Conservation (phyloP, 2,329 filamentous ascomycete species). For the Venturia nashicola region DNA sequence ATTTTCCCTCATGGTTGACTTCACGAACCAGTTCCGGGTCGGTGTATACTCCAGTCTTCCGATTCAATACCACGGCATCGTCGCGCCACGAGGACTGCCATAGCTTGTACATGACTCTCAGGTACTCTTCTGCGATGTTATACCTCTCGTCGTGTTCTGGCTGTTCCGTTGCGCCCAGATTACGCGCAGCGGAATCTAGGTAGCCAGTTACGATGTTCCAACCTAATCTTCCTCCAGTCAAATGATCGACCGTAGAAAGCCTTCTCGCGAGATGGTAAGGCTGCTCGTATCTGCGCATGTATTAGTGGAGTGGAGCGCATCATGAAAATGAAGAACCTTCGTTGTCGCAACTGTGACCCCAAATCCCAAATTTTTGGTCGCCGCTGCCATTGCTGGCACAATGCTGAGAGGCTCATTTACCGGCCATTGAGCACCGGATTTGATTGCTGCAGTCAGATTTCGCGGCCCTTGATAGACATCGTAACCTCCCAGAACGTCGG, state of each 20-base stretch:
- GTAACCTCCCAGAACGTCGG: constrained; percentile 55
- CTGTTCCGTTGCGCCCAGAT: constrained; percentile 46
- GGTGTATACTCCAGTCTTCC: constrained; percentile 47
- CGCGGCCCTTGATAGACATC: constrained; percentile 55
- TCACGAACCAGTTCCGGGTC: constrained; percentile 45
- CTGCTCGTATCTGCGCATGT: constrained; percentile 33
- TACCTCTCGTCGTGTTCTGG: constrained; percentile 55
- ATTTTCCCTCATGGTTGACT: constrained; percentile 55
- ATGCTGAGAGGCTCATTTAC: constrained; percentile 56
- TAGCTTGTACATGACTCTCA: constrained; percentile 54
- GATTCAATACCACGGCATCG: constrained; percentile 51
- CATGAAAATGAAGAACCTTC: constrained; percentile 28
- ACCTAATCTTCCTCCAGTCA: constrained; percentile 44
- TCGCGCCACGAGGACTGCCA: constrained; percentile 55
- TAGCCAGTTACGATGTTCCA: constrained; percentile 51
- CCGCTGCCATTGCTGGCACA: constrained; percentile 55
- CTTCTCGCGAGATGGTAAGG: constrained; percentile 54
- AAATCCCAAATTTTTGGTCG: constrained; percentile 54
- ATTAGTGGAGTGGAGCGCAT: not conserved
- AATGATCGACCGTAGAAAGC: constrained; percentile 55
- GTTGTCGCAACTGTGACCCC: constrained; percentile 56
- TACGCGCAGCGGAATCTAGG: constrained; percentile 52
- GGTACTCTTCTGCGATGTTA: constrained; percentile 50
- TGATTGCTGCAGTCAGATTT: constrained; percentile 47
- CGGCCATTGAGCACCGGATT: constrained; percentile 55